Evolutionary conservation across 768 basidiomycete genomes (phyloP).

Genomic region (Lactarius deliciosus): DNA sequence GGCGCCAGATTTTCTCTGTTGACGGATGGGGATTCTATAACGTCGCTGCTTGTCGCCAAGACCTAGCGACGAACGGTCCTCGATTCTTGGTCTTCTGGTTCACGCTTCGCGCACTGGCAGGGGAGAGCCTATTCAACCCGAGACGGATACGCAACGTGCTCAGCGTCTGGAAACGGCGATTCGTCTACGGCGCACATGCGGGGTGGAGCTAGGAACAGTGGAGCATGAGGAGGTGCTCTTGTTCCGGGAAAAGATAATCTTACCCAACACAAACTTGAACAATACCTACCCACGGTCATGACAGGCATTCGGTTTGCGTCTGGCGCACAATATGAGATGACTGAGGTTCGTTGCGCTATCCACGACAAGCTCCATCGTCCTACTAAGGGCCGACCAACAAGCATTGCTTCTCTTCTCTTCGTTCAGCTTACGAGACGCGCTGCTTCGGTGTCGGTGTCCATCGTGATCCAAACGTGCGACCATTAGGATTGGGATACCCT

Average conservation of each 20-base stretch:
- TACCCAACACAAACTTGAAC: neutral
- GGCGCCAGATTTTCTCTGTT: neutral
- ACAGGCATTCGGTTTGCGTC: neutral
- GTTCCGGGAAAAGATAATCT: neutral
- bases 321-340: neutral
- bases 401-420: neutral
- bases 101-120: neutral
- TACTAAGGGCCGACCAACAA: neutral
- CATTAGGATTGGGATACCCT: neutral
- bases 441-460: neutral
- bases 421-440: neutral
- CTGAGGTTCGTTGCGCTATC: neutral
- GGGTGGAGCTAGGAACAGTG: neutral
- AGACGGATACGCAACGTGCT: neutral
- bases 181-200: neutral
- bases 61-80: neutral
- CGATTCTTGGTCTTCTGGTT: neutral
- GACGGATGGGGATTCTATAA: neutral
- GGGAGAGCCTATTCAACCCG: neutral
- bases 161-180: neutral
- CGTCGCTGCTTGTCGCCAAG: neutral
- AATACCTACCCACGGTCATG: neutral
- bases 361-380: neutral
- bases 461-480: neutral
- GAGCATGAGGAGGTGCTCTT: neutral